Conservation (phyloP, 2,329 filamentous ascomycete genomes). For the Colletotrichum plurivorum region DNA sequence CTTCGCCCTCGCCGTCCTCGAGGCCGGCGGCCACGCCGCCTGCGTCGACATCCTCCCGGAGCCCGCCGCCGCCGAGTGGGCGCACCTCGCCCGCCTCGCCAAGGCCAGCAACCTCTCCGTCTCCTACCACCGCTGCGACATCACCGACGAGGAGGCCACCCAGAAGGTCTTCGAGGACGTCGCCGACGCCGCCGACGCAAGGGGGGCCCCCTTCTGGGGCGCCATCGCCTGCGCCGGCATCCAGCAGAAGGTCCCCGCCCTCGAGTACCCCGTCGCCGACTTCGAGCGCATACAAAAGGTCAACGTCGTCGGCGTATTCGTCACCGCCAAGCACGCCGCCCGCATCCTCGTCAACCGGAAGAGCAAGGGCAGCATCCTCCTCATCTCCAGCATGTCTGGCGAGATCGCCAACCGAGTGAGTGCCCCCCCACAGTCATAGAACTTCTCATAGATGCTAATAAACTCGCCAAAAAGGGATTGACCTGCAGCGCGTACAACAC, state of each 20-base stretch:
- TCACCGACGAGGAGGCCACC: constrained; percentile 59
- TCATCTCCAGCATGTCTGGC: constrained; percentile 65
- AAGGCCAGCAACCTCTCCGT: constrained; percentile 50
- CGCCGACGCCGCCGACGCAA: constrained; percentile 49
- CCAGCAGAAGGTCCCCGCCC: constrained; percentile 60
- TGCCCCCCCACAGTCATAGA: neutral
- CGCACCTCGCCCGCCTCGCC: constrained; percentile 57
- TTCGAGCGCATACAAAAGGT: constrained; percentile 79
- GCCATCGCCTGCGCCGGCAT: constrained; percentile 64
- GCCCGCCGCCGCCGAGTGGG: constrained; percentile 57
- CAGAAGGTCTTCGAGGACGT: constrained; percentile 53
- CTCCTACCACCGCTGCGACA: constrained; percentile 61
- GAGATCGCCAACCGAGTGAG: constrained; percentile 65
- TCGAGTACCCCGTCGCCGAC: constrained; percentile 66
- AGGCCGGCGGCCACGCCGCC: constrained; percentile 64
- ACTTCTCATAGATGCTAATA: neutral
- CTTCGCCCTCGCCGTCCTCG: constrained; percentile 62
- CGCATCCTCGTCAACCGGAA: constrained; percentile 64
- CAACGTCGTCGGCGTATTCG: constrained; percentile 78
- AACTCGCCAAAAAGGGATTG: constrained; percentile 61
- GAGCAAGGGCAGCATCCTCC: constrained; percentile 61
- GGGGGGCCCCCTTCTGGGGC: constrained; percentile 52
- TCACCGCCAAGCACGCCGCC: constrained; percentile 79
- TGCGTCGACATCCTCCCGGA: constrained; percentile 61
- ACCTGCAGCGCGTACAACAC: constrained; percentile 75